Percentiles rank a stretch among this genome's conserved stretches.
Evolutionary conservation across 192 early-diverging fungal genomes (phyloP).

Genomic region (Coemansia sp.): DNA sequence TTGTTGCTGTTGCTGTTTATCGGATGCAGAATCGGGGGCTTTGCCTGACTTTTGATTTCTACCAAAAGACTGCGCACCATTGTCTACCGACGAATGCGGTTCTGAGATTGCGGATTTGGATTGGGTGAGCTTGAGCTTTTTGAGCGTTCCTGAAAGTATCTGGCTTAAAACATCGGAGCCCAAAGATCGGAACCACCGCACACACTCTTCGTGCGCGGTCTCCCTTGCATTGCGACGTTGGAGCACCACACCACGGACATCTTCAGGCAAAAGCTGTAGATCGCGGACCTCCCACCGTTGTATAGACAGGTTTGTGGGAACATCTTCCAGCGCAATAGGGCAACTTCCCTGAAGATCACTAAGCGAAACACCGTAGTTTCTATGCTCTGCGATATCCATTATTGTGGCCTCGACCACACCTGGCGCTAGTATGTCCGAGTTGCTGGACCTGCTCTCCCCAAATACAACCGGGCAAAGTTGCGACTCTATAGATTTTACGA

Average conservation of each 20-base stretch:
- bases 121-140: constrained; percentile 26
- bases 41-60: neutral
- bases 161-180: constrained; percentile 18
- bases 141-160: constrained; percentile 29
- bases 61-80: neutral
- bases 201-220: constrained; percentile 24
- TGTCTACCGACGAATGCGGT: neutral
- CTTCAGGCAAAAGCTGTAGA: constrained; percentile 23
- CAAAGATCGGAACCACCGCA: constrained; percentile 25
- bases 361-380: constrained; percentile 43
- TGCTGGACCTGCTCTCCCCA: constrained; percentile 26
- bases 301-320: constrained; percentile 31
- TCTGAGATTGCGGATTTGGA: neutral
- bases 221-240: constrained; percentile 21
- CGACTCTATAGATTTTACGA: constrained; percentile 35
- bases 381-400: constrained; percentile 28
- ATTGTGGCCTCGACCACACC: constrained; percentile 28
- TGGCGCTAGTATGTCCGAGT: constrained; percentile 30
- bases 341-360: constrained; percentile 18
- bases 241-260: constrained; percentile 26
- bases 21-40: neutral
- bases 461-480: constrained; percentile 50
- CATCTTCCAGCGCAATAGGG: constrained; percentile 13
- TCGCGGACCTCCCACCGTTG: constrained; percentile 52
- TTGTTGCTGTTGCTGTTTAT: neutral